phyloP scores from a whole-genome alignment of 2,329 filamentous ascomycete species.

The Colletotrichum incanum region DNA sequence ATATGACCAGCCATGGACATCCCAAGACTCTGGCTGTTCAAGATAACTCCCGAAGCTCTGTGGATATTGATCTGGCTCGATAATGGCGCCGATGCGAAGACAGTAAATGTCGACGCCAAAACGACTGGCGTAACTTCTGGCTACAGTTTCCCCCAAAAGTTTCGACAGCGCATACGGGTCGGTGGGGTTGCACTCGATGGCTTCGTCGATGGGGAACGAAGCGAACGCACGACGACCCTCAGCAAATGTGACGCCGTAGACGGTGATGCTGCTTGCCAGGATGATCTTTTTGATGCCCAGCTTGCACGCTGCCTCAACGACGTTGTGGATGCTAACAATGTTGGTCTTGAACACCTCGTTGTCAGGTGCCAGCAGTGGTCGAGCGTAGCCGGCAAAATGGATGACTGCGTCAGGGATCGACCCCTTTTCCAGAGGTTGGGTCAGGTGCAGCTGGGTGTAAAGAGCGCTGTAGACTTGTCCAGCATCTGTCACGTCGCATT shows the following conservation, averaged over 20 bases:
- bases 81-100: conserved; percentile 73
- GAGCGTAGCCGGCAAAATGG: conserved; percentile 72
- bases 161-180: conserved; percentile 76
- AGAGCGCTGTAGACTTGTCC: conserved; percentile 57
- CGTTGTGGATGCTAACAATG: conserved; percentile 71
- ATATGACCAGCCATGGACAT: conserved; percentile 75
- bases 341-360: conserved; percentile 72
- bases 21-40: conserved; percentile 64
- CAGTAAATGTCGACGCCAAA: conserved; percentile 73
- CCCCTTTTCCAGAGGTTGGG: conserved; percentile 51
- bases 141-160: conserved; percentile 71
- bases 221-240: conserved; percentile 71
- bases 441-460: conserved; percentile 64
- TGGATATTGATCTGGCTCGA: conserved; percentile 74
- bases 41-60: conserved; percentile 67
- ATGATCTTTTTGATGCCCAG: conserved; percentile 75
- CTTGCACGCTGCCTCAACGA: conserved; percentile 75
- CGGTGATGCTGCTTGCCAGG: conserved; percentile 72
- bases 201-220: conserved; percentile 72
- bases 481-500: conserved; percentile 53
- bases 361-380: conserved; percentile 74
- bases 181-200: conserved; percentile 72
- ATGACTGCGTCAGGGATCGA: conserved; percentile 72
- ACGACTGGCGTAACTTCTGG: conserved; percentile 69
- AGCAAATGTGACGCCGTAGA: conserved; percentile 74